Evolutionary conservation across 1,284 basidiomycete species (phyloP), one percentile per base, ranked within the genome.

Genomic region (Trichosporon asahii): DNA sequence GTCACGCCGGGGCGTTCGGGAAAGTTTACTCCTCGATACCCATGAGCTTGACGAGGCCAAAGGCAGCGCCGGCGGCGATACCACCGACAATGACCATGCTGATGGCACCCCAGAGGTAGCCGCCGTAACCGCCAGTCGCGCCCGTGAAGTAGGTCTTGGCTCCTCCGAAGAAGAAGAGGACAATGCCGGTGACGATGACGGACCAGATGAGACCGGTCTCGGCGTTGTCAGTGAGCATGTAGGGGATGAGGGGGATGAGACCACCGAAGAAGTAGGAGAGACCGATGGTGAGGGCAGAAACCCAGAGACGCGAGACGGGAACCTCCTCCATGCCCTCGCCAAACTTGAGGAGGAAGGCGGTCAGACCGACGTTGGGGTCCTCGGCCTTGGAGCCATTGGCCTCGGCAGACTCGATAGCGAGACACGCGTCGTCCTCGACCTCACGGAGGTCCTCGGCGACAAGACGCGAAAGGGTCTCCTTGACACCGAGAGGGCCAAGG

Each of bases 261-360:
- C 94, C 94, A 68, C 94, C 94, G 69, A 85, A 71, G 66, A 84
- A 84, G 78, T 85, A 95, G 61, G 77, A 95, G 86, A 86, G 92
- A 91, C 95, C 95, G 79, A 98, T 97, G 0, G 95, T 98, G 75
- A 96, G 88, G 0, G 95, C 95, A 2, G 93, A 95, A 64, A 90
- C 87, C 84, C 94, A 97, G 70, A 87, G 77, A 31, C 87, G 76
- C 85, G 85, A 76, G 86, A 87, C 87, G 0, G 91, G 91, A 37
- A 93, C 88, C 84, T 97, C 94, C 86, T 95, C 93, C 73, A 96
- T 82, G 25, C 93, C 92, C 81, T 93, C 91, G 35, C 94, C 94
- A 77, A 97, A 97, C 83, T 94, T 95, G 76, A 97, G 87, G 76
- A 97, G 84, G 85, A 98, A 98, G 2, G 93, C 89, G 0, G 94